Base-by-base conservation (phyloP, 2,329 filamentous ascomycete species). In the Fusarium newnesense region DNA sequence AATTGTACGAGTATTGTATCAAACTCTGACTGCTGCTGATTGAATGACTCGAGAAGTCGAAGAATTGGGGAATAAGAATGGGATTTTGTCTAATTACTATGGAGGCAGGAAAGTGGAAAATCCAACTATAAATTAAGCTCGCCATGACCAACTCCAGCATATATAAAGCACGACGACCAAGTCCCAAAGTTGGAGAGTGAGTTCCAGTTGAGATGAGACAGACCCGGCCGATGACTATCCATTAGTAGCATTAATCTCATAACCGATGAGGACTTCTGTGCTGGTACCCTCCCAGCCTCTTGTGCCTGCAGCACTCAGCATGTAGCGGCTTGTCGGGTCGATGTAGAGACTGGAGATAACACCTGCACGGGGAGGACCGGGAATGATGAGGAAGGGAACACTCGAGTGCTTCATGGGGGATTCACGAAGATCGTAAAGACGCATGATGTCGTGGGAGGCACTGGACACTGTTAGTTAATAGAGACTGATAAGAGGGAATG, bases 361-460 rank as follows among this genome's bases (percentile, higher is more conserved):
- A 49, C 96, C 96, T 1, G 95, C 95, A 21, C 94, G 81, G 0
- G 90, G 90, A 0, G 90, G 96, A 0, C 96, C 96, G 0, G 96
- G 96, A 30, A 99, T 92, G 74, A 99, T 98, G n/a, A 97, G 88
- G 81, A 98, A 99, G 0, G 96, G 96, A 0, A 97, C 94, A 0
- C 92, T 91, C 0, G 94, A 93, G 79, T 94, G 92, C 77, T 92
- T 94, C 43, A 88, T 85, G 2, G 87, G 86, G 37, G 89, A 88
- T 58, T 93, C 89, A 50, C 90, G 90, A 24, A 98, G 85, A 79
- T 99, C 96, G 80, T 98, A 99, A 1, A 99, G 88, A 7, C 96
- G 90, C 19, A 99, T 87, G 75, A 98, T 98, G 79, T 98, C 96
- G 79, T 97, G 93, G 1, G 94, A 97, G 16, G 96, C 96, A 81